Percentiles rank a stretch among this genome's conserved stretches.
Conservation (phyloP, 352 stramenopile genomes). For the Bremia lactucae region DNA sequence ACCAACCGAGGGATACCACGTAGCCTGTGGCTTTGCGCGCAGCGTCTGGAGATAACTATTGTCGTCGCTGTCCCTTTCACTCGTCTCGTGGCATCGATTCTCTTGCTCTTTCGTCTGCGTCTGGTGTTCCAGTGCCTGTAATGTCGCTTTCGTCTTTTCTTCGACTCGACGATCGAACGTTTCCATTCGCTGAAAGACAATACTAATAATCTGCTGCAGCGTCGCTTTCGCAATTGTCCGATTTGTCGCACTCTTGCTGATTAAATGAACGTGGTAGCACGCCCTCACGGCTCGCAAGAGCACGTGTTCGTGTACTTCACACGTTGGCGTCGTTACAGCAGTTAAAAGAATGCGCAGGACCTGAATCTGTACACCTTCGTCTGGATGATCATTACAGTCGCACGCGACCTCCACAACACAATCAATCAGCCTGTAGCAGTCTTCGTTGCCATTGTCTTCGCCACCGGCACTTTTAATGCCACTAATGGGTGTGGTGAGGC, state of each 20-base stretch:
- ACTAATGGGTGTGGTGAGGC: conserved; percentile 1
- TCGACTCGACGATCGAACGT: conserved; percentile 70
- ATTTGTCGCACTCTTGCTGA: conserved; percentile 88
- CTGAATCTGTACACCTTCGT: conserved; percentile 89
- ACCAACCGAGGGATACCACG: conserved; percentile 43
- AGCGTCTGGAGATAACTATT: conserved; percentile 4
- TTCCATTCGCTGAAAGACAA: conserved; percentile 96
- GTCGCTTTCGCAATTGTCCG: conserved; percentile 95
- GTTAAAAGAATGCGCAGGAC: conserved; percentile 88
- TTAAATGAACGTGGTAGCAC: conserved; percentile 94
- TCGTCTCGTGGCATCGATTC: conserved; percentile 5
- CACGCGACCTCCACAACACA: conserved; percentile 84
- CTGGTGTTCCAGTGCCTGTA: conserved; percentile 30
- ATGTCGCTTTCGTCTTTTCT: conserved; percentile 48
- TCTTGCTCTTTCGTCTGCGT: conserved; percentile 10
- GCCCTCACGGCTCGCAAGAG: conserved; percentile 93
- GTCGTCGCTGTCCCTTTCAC: conserved; percentile 18
- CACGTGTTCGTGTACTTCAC: conserved; percentile 85
- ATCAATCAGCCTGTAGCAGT: conserved; percentile 69
- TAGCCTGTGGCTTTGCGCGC: conserved; percentile 8
- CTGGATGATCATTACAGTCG: conserved; percentile 84
- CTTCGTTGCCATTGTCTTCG: conserved; percentile 15
- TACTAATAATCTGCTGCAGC: conserved; percentile 94
- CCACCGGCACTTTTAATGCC: not conserved
- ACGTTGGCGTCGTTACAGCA: conserved; percentile 83